Percentiles rank a stretch among this genome's conserved stretches.
Conservation (phyloP, 208 protist species). For the Trypanosoma rangeli region DNA sequence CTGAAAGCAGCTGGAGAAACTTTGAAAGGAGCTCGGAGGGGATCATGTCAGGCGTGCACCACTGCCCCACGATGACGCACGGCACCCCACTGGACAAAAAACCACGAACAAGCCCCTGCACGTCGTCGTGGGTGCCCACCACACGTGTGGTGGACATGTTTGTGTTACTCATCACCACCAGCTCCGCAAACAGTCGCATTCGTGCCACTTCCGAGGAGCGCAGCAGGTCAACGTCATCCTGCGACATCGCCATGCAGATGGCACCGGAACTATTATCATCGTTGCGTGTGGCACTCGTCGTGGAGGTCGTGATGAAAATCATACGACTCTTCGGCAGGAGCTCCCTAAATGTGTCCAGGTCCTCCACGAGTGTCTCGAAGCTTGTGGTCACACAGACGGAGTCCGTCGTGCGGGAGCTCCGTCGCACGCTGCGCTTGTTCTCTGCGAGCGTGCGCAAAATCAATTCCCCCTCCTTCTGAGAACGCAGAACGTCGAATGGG, state of each 20-base stretch:
- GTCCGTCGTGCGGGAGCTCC: slow-evolving; percentile 25
- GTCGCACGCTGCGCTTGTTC: slow-evolving; percentile 18
- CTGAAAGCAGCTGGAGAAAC: slow-evolving; percentile 65
- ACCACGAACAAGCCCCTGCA: slow-evolving; percentile 61
- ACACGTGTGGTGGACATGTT: slow-evolving; percentile 60
- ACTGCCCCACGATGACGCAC: slow-evolving; percentile 79
- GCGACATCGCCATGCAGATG: slow-evolving; percentile 27
- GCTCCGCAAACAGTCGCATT: slow-evolving; percentile 83
- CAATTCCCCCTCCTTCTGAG: slow-evolving; percentile 51
- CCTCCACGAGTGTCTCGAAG: slow-evolving; percentile 50
- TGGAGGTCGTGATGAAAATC: slow-evolving; percentile 32
- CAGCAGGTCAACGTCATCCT: slow-evolving; percentile 48
- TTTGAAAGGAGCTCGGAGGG: slow-evolving; percentile 67
- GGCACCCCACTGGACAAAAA: slow-evolving; percentile 76
- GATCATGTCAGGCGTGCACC: slow-evolving; percentile 91
- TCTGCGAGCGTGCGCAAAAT: slow-evolving; percentile 42
- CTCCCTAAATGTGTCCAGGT: slow-evolving; percentile 45
- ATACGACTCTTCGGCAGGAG: slow-evolving; percentile 39
- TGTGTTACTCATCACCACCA: slow-evolving; percentile 79
- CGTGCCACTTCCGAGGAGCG: slow-evolving; percentile 65
- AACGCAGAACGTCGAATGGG: slow-evolving; percentile 65
- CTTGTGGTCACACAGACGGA: slow-evolving; percentile 30
- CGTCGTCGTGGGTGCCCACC: slow-evolving; percentile 52
- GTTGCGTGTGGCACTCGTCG: slow-evolving; percentile 18
- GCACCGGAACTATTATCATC: slow-evolving; percentile 34